Evolutionary conservation across 768 basidiomycete species (phyloP), one percentile per base, ranked within the genome.

Genomic region (Pleurotus tuber-regium): DNA sequence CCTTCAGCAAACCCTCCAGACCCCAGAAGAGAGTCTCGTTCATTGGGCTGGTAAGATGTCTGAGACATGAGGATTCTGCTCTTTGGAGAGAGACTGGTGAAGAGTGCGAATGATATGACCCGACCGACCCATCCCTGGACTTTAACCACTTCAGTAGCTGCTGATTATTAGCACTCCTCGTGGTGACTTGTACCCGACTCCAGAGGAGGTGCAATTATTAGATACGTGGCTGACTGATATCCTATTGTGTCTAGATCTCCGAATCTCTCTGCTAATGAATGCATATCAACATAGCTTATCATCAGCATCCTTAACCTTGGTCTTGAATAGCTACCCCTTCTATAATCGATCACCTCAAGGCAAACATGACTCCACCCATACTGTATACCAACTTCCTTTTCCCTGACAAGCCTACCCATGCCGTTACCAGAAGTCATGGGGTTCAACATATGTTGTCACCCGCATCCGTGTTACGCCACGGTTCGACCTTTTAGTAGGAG

Each of bases 321-420:
- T 38, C 39, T 49, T 29, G 16, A 25, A n/a, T 23, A 14, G 26
- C n/a, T 16, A 19, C 50, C 49, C 57, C 60, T 58, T 61, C 58
- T 59, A 61, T 58, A 57, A 49, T 57, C 67, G 55, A 69, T 67
- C 65, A 68, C 78, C 78, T 78, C 75, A 72, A 78, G 78, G 78
- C 77, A 70, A 60, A 72, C 46, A 48, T 48, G 46, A 74, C 71
- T 74, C 71, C 70, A 66, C 58, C 54, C 57, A 48, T 33, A 52
- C 36, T 49, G 25, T 51, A 43, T 43, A 55, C 54, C 56, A 55
- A 39, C 38, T 52, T 39, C 31, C 21, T 51, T 59, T 40, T 61
- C 58, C 64, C 57, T 54, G 51, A 54, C 56, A 40, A 23, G 25
- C 56, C 53, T 57, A n/a, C 39, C 50, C 25, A 48, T 61, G 56